These are phyloP conservation scores for Brasenia schreberi DNA, from an alignment of 164 flowering plant genomes.

Conservation along the genomic window DNA sequence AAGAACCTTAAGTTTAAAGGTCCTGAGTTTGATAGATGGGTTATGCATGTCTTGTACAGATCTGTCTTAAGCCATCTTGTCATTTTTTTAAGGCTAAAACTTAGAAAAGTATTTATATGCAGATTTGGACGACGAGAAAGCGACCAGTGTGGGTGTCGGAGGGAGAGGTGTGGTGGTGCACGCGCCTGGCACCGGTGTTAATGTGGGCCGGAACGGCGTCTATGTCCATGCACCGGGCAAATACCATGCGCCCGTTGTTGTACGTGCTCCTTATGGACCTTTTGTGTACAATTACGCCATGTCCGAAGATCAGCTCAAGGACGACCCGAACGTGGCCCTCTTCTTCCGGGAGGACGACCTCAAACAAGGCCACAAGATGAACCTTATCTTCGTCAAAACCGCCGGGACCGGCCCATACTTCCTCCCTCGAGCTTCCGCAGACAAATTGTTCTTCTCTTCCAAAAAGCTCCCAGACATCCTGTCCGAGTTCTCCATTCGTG, in stretches of 20 bases:
- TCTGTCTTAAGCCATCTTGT: neutral
- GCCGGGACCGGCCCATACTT: slow-evolving; percentile 11
- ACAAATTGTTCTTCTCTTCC: slow-evolving; percentile 34
- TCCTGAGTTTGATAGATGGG: no score
- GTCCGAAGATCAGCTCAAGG: slow-evolving; percentile 12
- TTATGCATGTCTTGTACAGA: neutral
- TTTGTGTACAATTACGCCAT: slow-evolving; percentile 11
- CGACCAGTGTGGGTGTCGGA: neutral
- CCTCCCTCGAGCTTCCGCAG: slow-evolving; percentile 24
- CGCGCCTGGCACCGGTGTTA: slow-evolving; percentile 5
- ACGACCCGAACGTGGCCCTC: slow-evolving; percentile 14
- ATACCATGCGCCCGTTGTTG: slow-evolving; percentile 8
- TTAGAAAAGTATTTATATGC: neutral
- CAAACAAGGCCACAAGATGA: slow-evolving; percentile 8
- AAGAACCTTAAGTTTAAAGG: no score
- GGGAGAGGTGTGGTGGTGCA: slow-evolving; percentile 2
- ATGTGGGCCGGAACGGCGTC: slow-evolving; percentile 12
- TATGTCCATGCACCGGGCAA: slow-evolving; percentile 3
- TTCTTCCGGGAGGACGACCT: slow-evolving; percentile 26
- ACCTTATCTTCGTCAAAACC: slow-evolving; percentile 15
- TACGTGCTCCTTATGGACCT: slow-evolving; percentile 2
- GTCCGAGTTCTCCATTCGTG: slow-evolving; percentile 17
- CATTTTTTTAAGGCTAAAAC: neutral
- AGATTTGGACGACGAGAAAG: slow-evolving; percentile 14
- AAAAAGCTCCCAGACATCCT: slow-evolving; percentile 18